Evolutionary conservation across 202 grass and related monocot species (phyloP), one percentile per base, ranked within the genome.

Genomic region (Saccharum hybrid): DNA sequence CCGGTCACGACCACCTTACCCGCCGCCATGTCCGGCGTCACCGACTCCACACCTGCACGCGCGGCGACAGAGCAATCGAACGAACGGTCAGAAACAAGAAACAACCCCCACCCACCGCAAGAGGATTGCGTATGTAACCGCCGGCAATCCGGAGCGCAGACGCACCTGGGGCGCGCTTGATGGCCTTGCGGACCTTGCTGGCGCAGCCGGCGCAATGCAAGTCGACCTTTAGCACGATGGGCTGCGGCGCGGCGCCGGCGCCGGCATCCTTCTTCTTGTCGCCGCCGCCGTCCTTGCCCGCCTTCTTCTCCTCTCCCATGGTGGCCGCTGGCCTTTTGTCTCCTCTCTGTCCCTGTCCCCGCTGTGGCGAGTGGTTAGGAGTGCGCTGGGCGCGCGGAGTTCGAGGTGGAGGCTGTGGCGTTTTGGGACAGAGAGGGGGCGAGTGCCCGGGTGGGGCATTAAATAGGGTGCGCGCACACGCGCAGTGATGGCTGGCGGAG

Each of bases 161-260:
- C 78, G 41, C 75, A 98, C 96, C 96, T 79, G 85, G 70, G 21
- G 90, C 75, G 57, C 7, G 39, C 88, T 72, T 98, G 82, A 98
- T 87, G 74, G 88, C 86, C 82, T 72, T 83, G 81, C 89, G 86
- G 30, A 96, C 80, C 89, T 98, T 98, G 83, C 46, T 77, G 30
- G 85, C 91, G 87, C 96, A 98, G 7, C 96, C 96, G 62, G 92
- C 89, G 89, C 96, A 98, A 84, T 98, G 96, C 96, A 98, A 88
- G 49, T 95, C 89, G 61, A 93, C 88, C 80, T 98, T 93, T 40
- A 98, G 82, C 26, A 93, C 90, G 30, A 95, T 90, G 49, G 83
- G 38, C 38, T 77, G 57, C 56, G 71, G 78, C 49, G 48, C 16
- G 13, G 57, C 18, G 0, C 57, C 33, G 6, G 45, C 76, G n/a